Base-by-base conservation (phyloP, 2,329 filamentous ascomycete species). In the Talaromyces sp. region DNA sequence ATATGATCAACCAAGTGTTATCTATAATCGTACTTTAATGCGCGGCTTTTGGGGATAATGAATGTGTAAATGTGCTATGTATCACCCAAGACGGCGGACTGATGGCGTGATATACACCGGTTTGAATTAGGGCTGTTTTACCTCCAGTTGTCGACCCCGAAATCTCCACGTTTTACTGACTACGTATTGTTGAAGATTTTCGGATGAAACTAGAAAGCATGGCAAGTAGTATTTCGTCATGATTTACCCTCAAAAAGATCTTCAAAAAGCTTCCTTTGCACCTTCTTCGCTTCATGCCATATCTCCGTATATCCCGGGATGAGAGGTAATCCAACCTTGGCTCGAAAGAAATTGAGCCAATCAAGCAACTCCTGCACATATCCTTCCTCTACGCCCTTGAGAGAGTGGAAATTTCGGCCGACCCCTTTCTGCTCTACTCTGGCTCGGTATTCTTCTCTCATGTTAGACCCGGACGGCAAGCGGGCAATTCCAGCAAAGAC, bases 401-500 rank as follows among this genome's bases (percentile, higher is more conserved):
- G 45, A 6, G 60, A 59, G 16, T 66, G 60, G n/a, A 66, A 66
- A 24, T 61, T n/a, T 11, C 60, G 50, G 31, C 60, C 60, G 11
- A 57, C 35, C n/a, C 60, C 64, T 47, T 62, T 62, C n/a, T 56
- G 22, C n/a, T 56, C 37, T 13, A 62, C 22, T 11, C 52, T 62
- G 9, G 60, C 60, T 37, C 67, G 77, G 16, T 66, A 66, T 16
- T 63, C 52, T 16, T 54, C 31, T 47, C 14, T 62, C 60, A 67
- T 67, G 31, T 68, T 74, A 1, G 77, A 75, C 37, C 73, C 60
- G 0, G 72, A 66, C 0, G 87, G 87, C 22, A 89, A 71, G 1
- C 70, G 67, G 0, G 81, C 81, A 37, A 79, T 77, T 0, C 85
- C 86, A 0, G 84, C 78, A 3, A 88, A 80, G 0, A 88, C 83